Evolutionary conservation across 306 rosid species (phyloP), one percentile per base, ranked within the genome.

Genomic region (Chamaecrista fasciculata): DNA sequence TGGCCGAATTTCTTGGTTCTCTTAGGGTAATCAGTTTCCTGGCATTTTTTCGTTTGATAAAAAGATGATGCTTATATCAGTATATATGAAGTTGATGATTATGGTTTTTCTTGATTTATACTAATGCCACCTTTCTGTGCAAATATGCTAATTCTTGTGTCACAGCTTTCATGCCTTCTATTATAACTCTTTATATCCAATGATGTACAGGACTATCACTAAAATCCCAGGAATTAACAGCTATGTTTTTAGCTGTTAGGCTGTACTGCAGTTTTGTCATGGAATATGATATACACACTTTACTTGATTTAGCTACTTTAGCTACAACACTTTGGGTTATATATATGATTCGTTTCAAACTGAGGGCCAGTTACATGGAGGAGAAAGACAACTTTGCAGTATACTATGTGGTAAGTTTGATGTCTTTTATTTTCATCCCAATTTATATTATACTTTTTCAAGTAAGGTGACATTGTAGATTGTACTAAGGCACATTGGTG

Each of bases 321-420:
- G 83, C 66, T 25, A 94, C 99, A 3, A 94, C 99, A 37, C 61
- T 94, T 61, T 94, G 97, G 96, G 96, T 94, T 75, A 86, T 94
- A 40, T 94, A 88, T 62, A 94, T 88, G 97, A 94, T 94, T 85
- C 97, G 97, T 5, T 94, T 94, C 80, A 94, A 84, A 42, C 72
- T 94, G n/a, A 94, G 61, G 92, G 76, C 99, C 6, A 94, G 97
- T 77, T 94, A 94, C 89, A 91, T 94, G 99, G 97, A 84, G 86
- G 99, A 94, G 74, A 94, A 94, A 65, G 97, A 94, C 80, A 94
- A 88, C 70, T 94, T 91, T 77, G 96, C 99, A 26, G 82, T 89
- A 66, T 94, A 91, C 71, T 94, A 76, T 61, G 99, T 94, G 82
- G 99, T 94, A 78, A 83, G 92, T 66, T 69, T 19, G 55, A 66